Conservation (phyloP, 2,329 filamentous ascomycete species). For the Penicillium sp. region DNA sequence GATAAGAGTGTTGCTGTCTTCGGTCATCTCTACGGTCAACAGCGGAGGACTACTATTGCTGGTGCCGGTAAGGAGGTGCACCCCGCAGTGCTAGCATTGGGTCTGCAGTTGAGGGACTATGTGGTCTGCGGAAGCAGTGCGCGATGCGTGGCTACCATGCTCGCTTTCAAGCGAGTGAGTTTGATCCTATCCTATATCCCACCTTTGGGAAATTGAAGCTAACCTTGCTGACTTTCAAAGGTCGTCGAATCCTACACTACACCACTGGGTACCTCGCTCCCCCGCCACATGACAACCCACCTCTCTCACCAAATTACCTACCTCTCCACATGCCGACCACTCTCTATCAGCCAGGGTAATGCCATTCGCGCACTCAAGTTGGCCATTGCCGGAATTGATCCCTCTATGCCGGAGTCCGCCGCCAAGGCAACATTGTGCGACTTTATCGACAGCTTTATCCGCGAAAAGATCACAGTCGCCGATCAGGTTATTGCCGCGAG, state of each 20-base stretch:
- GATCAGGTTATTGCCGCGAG: slow-evolving; percentile 81
- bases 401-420: slow-evolving; percentile 75
- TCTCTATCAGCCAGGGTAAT: slow-evolving; percentile 96
- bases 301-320: slow-evolving; percentile 96
- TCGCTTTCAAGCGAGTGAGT: slow-evolving; percentile 82
- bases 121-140: slow-evolving; percentile 86
- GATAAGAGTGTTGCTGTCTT: slow-evolving; percentile 74
- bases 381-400: slow-evolving; percentile 85
- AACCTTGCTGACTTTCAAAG: slow-evolving; percentile 33
- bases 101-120: slow-evolving; percentile 88
- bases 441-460: slow-evolving; percentile 85
- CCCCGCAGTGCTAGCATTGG: slow-evolving; percentile 78
- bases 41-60: slow-evolving; percentile 64
- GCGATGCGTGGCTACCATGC: slow-evolving; percentile 79
- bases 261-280: slow-evolving; percentile 78
- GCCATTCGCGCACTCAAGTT: slow-evolving; percentile 94
- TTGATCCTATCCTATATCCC: not conserved
- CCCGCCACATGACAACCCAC: slow-evolving; percentile 87
- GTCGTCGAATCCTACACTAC: slow-evolving; percentile 93
- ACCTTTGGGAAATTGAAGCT: no score
- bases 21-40: slow-evolving; percentile 78
- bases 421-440: slow-evolving; percentile 78
- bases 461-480: slow-evolving; percentile 84
- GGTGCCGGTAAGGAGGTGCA: slow-evolving; percentile 73
- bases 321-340: slow-evolving; percentile 87